Conservation (phyloP, 2,329 filamentous ascomycete species). For the Geosmithia flava region DNA sequence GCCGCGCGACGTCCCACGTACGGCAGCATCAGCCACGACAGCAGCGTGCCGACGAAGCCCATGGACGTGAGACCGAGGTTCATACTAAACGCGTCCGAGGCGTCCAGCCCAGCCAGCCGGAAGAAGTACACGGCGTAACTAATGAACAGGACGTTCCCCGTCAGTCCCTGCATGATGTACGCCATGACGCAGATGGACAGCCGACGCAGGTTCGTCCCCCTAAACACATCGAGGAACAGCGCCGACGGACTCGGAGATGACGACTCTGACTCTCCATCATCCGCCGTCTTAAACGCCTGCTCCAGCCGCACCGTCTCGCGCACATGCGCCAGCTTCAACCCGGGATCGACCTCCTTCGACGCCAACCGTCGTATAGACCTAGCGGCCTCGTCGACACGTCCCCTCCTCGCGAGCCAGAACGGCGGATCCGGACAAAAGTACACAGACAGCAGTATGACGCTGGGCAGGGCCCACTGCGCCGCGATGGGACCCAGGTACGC, state of each 20-base stretch:
- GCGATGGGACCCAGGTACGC: conserved; percentile 28
- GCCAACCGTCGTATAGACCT: conserved; percentile 10
- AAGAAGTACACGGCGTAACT: conserved; percentile 25
- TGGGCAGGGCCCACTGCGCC: conserved; percentile 26
- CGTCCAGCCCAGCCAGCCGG: conserved; percentile 19
- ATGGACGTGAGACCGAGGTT: conserved; percentile 24
- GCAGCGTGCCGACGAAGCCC: conserved; percentile 28
- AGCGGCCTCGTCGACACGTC: conserved; percentile 1
- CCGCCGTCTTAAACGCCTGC: conserved; percentile 24
- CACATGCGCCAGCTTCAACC: conserved; percentile 19
- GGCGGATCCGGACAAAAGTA: conserved; percentile 23
- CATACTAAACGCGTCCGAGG: conserved; percentile 16
- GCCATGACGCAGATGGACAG: conserved; percentile 32
- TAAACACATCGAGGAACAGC: conserved; percentile 35
- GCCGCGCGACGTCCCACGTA: conserved; percentile 30
- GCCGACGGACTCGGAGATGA: conserved; percentile 37
- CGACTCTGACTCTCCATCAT: conserved; percentile 22
- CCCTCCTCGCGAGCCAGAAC: conserved; percentile 3
- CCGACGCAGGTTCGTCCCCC: conserved; percentile 28
- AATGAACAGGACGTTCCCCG: conserved; percentile 26
- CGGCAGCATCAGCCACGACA: conserved; percentile 26
- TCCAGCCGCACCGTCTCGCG: conserved; percentile 31
- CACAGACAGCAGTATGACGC: conserved; percentile 20
- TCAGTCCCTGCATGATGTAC: conserved; percentile 26
- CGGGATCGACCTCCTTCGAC: conserved; percentile 26